Evolutionary conservation across 2,329 filamentous ascomycete species (phyloP).

Genomic region (Ophiosphaerella korrae): DNA sequence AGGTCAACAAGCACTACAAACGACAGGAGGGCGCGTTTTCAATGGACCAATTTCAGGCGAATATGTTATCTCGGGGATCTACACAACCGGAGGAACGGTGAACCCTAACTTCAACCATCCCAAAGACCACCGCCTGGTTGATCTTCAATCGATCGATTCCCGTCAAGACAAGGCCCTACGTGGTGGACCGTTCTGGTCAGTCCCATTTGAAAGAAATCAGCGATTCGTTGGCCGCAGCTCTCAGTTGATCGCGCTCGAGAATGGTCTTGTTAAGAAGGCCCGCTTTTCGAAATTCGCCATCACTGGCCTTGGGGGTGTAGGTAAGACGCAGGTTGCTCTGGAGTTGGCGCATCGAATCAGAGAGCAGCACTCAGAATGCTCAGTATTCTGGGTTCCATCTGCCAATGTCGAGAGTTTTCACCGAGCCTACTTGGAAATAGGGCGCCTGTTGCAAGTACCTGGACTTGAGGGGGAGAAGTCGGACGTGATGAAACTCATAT

Average conservation of each 20-base stretch:
- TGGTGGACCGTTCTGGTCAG: not conserved
- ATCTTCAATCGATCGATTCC: too few species aligned
- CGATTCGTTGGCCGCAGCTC: not conserved
- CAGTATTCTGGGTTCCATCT: conserved; percentile 24
- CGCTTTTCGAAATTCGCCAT: conserved; percentile 22
- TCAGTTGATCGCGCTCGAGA: conserved; percentile 17
- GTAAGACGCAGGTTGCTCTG: conserved; percentile 32
- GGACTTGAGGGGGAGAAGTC: conserved; percentile 32
- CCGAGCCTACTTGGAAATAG: conserved; percentile 4
- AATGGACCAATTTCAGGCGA: too few species aligned
- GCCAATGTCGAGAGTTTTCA: conserved; percentile 16
- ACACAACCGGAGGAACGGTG: too few species aligned
- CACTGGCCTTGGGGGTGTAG: conserved; percentile 10
- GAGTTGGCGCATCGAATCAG: conserved; percentile 27
- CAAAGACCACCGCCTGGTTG: not conserved
- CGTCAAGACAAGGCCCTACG: too few species aligned
- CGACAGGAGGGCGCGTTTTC: too few species aligned
- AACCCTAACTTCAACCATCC: not conserved
- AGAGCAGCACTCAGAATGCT: conserved; percentile 9
- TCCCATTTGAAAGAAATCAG: conserved; percentile 1
- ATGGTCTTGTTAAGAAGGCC: conserved; percentile 12
- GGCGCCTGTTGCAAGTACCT: conserved; percentile 20
- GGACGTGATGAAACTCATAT: conserved; percentile 42
- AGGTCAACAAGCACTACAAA: too few species aligned
- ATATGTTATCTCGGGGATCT: too few species aligned